phyloP scores from a whole-genome alignment of 306 rosid species.

The Pyrus communis region DNA sequence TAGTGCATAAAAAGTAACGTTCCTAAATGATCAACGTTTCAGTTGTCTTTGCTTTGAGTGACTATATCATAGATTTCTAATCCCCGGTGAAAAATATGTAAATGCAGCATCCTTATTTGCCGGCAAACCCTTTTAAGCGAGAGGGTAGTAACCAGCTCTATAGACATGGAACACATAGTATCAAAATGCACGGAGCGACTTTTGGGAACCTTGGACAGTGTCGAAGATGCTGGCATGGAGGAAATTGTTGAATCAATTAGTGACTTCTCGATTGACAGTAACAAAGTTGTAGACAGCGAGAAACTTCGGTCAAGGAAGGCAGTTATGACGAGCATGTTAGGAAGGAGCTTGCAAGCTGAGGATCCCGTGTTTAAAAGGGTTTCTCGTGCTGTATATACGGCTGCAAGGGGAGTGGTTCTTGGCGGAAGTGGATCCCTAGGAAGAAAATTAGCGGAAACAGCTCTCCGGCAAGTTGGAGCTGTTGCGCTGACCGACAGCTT shows the following conservation, averaged over 20 bases:
- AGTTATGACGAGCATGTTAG: constrained; percentile 62
- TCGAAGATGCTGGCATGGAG: constrained; percentile 53
- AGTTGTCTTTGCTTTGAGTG: neutral
- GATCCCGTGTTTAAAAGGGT: constrained; percentile 84
- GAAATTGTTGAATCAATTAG: constrained; percentile 64
- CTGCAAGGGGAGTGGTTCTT: constrained; percentile 64
- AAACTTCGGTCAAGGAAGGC: constrained; percentile 43
- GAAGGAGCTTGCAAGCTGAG: constrained; percentile 81
- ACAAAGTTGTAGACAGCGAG: constrained; percentile 24
- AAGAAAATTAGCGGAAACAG: constrained; percentile 56
- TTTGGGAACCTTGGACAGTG: constrained; percentile 38
- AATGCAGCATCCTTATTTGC: constrained; percentile 73
- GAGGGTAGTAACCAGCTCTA: constrained; percentile 29
- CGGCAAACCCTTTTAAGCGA: constrained; percentile 76
- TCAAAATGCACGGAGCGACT: constrained; percentile 45
- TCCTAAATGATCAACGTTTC: neutral
- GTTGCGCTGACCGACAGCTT: constrained; percentile 39
- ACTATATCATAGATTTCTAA: neutral
- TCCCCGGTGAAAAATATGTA: neutral
- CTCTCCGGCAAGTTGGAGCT: constrained; percentile 74
- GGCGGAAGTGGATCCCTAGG: constrained; percentile 70
- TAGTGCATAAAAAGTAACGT: neutral
- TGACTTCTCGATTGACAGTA: constrained; percentile 23
- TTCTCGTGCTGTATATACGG: constrained; percentile 46
- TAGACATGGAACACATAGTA: constrained; percentile 44